These are phyloP conservation scores for Stachybotrys chartarum DNA, from an alignment of 2,329 filamentous ascomycete genomes.

Conservation along the genomic window DNA sequence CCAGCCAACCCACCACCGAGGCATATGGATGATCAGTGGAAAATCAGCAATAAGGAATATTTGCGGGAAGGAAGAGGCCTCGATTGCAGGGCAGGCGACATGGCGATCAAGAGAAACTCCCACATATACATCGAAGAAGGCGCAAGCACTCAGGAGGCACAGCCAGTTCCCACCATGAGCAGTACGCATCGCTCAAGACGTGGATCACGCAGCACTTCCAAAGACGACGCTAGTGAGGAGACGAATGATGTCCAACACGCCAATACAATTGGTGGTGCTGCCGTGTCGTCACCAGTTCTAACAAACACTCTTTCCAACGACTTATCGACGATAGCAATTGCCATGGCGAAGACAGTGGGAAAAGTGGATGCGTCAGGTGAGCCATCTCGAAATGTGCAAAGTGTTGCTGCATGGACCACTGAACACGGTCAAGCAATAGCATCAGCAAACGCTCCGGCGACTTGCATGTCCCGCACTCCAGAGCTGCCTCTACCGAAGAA, in stretches of 20 bases:
- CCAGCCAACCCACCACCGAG: neutral
- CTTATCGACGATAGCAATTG: neutral
- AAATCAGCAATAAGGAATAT: neutral
- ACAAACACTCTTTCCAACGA: neutral
- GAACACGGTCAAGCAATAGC: constrained; percentile 7
- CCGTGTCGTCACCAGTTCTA: neutral
- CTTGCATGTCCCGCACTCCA: neutral
- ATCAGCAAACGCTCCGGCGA: neutral
- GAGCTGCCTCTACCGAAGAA: neutral
- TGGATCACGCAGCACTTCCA: neutral
- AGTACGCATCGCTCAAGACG: neutral
- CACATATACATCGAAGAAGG: neutral
- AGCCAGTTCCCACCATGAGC: neutral
- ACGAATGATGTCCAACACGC: neutral
- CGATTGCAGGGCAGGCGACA: neutral
- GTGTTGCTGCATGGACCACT: constrained; percentile 2
- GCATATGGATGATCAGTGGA: neutral
- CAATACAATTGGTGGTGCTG: neutral
- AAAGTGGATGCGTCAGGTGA: neutral
- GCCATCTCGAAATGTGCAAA: neutral
- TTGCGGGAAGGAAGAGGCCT: neutral
- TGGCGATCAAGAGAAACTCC: neutral
- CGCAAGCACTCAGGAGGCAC: neutral
- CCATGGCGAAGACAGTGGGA: neutral
- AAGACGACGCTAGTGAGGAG: neutral